Base-by-base conservation (phyloP, 805 yeast genomes). In the Spathaspora hagerdaliae region DNA sequence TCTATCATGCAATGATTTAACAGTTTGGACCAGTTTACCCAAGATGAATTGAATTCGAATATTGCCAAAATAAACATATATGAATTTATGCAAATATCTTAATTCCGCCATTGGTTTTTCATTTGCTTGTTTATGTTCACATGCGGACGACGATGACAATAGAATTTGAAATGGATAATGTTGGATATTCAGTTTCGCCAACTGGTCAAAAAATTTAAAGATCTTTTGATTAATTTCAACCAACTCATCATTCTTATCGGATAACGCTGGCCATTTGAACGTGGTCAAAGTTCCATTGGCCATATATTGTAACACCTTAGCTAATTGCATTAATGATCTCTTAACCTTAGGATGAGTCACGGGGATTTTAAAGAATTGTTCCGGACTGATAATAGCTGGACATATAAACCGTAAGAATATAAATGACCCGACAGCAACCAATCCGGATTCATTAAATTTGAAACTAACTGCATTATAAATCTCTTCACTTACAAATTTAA, bases 321-420 rank as follows among this genome's bases (percentile, higher is more conserved):
- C 96, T 31, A 91, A 62, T 45, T 87, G 82, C 49, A 91, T 81
- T 42, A 87, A 74, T 0, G 88, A 78, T 51, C 96, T 75, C 50
- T 89, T 78, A 55, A 58, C 74, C 39, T 62, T 67, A 3, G 63
- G 59, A 43, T 58, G 56, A 9, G 55, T 52, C 6, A 58, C 52
- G 2, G 60, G 52, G 27, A 67, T 54, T 38, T 60, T 65, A 41
- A 71, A 66, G 45, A 63, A 74, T 6, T 83, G 73, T 46, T 87
- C 96, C 0, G 97, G 97, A 31, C 89, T 82, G 11, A 91, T 91
- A 54, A 91, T 82, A 0, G 96, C 96, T 10, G 98, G 97, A 59
- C 95, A 90, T 51, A 90, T 78, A 62, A 84, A 87, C 48, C 97
- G 71, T 53, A 92, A 70, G 57, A 92, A 91, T 44, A 92, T 71